Conservation (phyloP, 176 grass and related monocot species). For the Zea mays region DNA sequence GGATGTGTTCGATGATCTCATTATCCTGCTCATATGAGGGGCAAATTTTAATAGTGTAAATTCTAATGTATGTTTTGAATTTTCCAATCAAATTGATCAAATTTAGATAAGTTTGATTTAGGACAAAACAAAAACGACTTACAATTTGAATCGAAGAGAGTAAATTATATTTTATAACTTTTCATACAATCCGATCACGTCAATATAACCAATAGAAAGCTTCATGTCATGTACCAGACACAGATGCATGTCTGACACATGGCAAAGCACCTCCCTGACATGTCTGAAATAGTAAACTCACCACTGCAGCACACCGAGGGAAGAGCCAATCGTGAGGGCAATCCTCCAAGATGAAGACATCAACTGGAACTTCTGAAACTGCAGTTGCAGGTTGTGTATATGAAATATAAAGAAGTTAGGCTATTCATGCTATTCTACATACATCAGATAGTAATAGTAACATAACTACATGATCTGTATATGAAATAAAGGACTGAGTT, state of each 20-base stretch:
- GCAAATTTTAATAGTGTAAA: background rate
- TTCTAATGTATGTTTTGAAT: background rate
- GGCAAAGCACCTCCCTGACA: constrained; percentile 2
- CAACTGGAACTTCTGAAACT: constrained; percentile 80
- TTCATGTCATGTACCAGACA: background rate
- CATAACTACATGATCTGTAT: constrained; percentile 1
- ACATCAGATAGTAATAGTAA: constrained; percentile 15
- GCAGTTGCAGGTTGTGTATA: constrained; percentile 34
- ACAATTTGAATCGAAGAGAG: background rate
- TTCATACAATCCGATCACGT: background rate
- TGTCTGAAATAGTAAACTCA: constrained; percentile 48
- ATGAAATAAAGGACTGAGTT: constrained; percentile 14
- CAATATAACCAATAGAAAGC: background rate
- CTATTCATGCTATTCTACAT: constrained; percentile 15
- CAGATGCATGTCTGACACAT: background rate
- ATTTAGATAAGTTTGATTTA: background rate
- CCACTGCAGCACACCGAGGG: constrained; percentile 83
- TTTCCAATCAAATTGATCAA: background rate
- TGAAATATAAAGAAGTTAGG: constrained; percentile 26
- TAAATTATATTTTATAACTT: background rate
- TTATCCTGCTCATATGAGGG: background rate
- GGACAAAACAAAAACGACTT: background rate
- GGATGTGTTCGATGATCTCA: background rate
- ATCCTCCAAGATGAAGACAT: constrained; percentile 90
- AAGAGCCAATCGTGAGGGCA: constrained; percentile 99